phyloP scores from a whole-genome alignment of 768 basidiomycete genomes.

The Cubamyces lactineus region DNA sequence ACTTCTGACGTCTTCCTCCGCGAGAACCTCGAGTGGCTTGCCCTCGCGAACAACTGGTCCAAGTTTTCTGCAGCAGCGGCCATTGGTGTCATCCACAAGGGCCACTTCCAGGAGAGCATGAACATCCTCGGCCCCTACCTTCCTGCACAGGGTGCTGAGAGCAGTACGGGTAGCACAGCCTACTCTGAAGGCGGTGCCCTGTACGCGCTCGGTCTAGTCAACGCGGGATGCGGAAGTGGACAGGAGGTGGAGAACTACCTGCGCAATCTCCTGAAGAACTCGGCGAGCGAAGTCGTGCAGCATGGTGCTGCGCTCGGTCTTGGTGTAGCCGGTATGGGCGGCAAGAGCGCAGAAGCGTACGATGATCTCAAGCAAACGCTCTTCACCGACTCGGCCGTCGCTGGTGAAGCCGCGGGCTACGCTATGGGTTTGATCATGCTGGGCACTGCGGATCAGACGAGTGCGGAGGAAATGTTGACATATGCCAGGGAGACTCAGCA shows the following conservation, averaged over 20 bases:
- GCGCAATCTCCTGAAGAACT: conserved; percentile 73
- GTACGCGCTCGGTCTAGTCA: conserved; percentile 93
- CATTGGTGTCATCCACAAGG: conserved; percentile 96
- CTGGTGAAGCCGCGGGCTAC: conserved; percentile 94
- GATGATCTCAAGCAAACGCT: conserved; percentile 88
- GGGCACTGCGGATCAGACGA: conserved; percentile 80
- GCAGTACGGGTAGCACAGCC: conserved; percentile 73
- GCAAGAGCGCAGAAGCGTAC: conserved; percentile 85
- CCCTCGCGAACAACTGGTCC: conserved; percentile 94
- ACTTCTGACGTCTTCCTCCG: conserved; percentile 93
- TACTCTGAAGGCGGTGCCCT: conserved; percentile 97
- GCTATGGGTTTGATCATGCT: conserved; percentile 99
- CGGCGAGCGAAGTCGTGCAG: conserved; percentile 86
- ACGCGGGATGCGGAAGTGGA: conserved; percentile 83
- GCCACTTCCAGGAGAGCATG: conserved; percentile 92
- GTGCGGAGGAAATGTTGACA: conserved; percentile 91
- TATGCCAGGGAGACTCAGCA: conserved; percentile 98
- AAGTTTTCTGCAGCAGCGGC: conserved; percentile 98
- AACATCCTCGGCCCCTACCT: conserved; percentile 93
- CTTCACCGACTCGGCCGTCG: conserved; percentile 92
- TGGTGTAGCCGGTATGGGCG: conserved; percentile 96
- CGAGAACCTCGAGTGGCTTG: conserved; percentile 97
- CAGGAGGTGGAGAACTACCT: conserved; percentile 75
- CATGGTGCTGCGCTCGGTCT: conserved; percentile 97
- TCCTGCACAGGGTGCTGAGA: conserved; percentile 76